Evolutionary conservation across 202 grass and related monocot species (phyloP), one percentile per base, ranked within the genome.

Genomic region (Hordeum pubiflorum): DNA sequence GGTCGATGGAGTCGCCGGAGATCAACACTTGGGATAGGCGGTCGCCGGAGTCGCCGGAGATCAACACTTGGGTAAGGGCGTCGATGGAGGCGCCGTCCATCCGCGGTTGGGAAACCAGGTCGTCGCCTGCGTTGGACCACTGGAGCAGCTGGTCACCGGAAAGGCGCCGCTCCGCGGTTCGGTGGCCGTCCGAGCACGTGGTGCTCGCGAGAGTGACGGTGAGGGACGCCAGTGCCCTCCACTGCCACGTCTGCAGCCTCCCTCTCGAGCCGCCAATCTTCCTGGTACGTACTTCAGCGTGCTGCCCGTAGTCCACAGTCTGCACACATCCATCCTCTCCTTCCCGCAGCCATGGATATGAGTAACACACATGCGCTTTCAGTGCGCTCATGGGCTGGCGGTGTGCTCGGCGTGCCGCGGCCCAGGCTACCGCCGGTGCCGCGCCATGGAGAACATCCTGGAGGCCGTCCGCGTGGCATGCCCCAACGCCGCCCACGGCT

Each of bases 321-420:
- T 26, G 3, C 17, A 29, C 58, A 11, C 57, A 26, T 18, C 4
- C 31, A 9, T 3, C 39, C 39, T 41, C 39, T 41, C 39, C 10
- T 4, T 36, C 32, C 10, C 34, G 12, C n/a, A 12, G 2, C 63
- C 31, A 2, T 18, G 4, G 17, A 7, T 10, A n/a, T 0, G 3
- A 36, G 39, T 11, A 41, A 4, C 62, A 34, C 3, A 20, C 63
- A 38, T 41, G 15, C 18, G 20, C 33, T 11, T 75, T 70, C 81
- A 67, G 81, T 63, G 57, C 13, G 5, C 15, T 1, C 15, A 52
- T n/a, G 83, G 83, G 7, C 83, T 72, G 48, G 32, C 62, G 7
- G 31, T 79, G 15, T 85, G 83, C 44, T 63, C 23, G 4, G 7
- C 4, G 10, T 85, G 83, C 41, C 8, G 81, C 71, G 63, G 8